Evolutionary conservation across 2,329 filamentous ascomycete genomes (phyloP), one percentile per base, ranked within the genome.

Genomic region (Claviceps cyperi): DNA sequence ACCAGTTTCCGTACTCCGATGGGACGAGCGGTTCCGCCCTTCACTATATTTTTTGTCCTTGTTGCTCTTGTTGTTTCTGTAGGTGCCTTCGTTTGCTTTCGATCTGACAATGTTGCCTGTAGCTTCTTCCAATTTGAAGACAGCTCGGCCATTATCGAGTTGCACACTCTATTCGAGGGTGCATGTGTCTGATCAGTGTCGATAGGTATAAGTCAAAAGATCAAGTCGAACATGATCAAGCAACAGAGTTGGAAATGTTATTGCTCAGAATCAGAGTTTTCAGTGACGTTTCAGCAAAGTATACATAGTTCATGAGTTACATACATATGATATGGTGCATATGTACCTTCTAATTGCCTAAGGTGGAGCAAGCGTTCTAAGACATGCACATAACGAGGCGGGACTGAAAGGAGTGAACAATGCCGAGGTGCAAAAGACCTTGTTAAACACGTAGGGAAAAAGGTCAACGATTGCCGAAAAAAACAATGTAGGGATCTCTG

Each of bases 121-220:
- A 90, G 73, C 67, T 77, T 83, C 67, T 87, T 88, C 85, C 85
- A 90, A 63, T 90, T 90, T 49, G 77, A 80, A 13, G 80, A 83
- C 36, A 83, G 66, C 58, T 69, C 69, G 38, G 64, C 64, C 66
- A 69, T 69, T 35, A 13, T 53, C 44, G 32, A 44, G 46, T 36
- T 58, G 36, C 48, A 49, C 40, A 24, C 4, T n/a, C 19, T n/a
- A 24, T 13, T 21, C 43, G 13, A 39, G 24, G 13, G 39, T 28
- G 19, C 24, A 32, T 19, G 5, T 19, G n/a, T 38, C 14, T 35
- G 11, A 28, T 45, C 19, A 24, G 13, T 40, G 6, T 28, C 24
- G 7, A 28, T 28, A 28, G 24, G 7, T 22, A 28, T 5, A 43
- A n/a, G 39, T 41, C 5, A 21, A 11, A 14, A n/a, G 21, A 32